Percentiles rank a stretch among this genome's conserved stretches.
phyloP scores from a whole-genome alignment of 2,329 filamentous ascomycete species.

The Juglanconis juglandina region DNA sequence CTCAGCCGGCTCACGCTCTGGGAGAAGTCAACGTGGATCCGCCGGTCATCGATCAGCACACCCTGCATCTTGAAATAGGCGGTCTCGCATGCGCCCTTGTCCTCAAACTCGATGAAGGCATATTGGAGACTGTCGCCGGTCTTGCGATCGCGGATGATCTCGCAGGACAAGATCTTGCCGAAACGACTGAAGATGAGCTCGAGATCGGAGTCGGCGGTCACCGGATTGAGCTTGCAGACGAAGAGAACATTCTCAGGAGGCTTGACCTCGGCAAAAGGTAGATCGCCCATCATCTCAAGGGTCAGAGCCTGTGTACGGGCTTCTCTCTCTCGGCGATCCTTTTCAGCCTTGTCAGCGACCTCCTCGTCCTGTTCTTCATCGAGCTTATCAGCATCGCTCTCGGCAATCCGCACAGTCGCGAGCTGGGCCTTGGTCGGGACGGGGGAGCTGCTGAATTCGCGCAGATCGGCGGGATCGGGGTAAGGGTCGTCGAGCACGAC shows the following conservation, averaged over 20 bases:
- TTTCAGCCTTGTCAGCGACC: conserved; percentile 67
- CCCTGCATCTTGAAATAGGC: conserved; percentile 99
- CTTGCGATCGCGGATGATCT: conserved; percentile 90
- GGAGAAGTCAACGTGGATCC: conserved; percentile 98
- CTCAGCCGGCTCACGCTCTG: conserved; percentile 88
- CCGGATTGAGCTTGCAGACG: conserved; percentile 96
- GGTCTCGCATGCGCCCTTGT: conserved; percentile 87
- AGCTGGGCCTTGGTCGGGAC: conserved; percentile 79
- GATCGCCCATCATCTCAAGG: conserved; percentile 94
- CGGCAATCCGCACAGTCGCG: conserved; percentile 84
- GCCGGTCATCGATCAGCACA: conserved; percentile 92
- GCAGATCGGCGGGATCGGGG: conserved; percentile 72
- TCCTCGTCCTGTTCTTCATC: conserved; percentile 70
- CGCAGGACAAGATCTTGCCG: conserved; percentile 89
- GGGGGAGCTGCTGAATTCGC: conserved; percentile 76
- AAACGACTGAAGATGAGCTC: conserved; percentile 97
- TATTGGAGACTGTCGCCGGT: conserved; percentile 96
- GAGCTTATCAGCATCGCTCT: conserved; percentile 74
- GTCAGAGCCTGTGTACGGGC: conserved; percentile 91
- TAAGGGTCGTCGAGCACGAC: conserved; percentile 90
- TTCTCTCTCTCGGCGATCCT: conserved; percentile 78
- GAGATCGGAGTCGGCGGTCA: conserved; percentile 90
- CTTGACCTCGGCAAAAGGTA: conserved; percentile 95
- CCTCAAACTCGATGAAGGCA: conserved; percentile 94
- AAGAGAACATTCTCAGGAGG: conserved; percentile 97